Conservation (phyloP, 768 basidiomycete species). For the Mycena filopes region DNA sequence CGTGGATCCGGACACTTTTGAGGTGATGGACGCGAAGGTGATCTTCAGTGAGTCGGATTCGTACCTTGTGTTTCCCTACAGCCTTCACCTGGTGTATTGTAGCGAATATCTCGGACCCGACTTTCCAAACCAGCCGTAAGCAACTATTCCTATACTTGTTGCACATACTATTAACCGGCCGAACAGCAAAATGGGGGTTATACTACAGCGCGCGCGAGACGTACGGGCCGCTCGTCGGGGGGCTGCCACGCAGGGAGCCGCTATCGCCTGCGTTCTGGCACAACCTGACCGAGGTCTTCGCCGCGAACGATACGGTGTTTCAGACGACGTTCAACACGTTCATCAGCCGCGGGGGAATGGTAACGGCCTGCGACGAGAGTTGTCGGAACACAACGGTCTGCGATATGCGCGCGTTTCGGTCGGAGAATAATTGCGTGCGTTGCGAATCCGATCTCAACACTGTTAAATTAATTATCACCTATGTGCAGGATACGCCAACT, state of each 20-base stretch:
- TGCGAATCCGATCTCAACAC: no score
- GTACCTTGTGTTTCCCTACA: no score
- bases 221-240: conserved; percentile 45
- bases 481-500: conserved; percentile 12
- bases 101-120: conserved; percentile 42
- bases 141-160: background rate
- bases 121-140: conserved; percentile 37
- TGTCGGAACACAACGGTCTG: conserved; percentile 46
- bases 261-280: conserved; percentile 56
- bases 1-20: conserved; percentile 54
- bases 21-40: conserved; percentile 49
- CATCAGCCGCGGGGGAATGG: conserved; percentile 39
- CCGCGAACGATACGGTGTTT: conserved; percentile 43
- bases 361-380: conserved; percentile 34
- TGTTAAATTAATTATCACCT: background rate
- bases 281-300: conserved; percentile 48
- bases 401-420: conserved; percentile 42
- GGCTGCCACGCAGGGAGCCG: conserved; percentile 34
- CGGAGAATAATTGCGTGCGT: conserved; percentile 41
- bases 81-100: background rate
- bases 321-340: conserved; percentile 43
- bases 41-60: conserved; percentile 42
- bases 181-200: conserved; percentile 16
- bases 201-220: conserved; percentile 42
- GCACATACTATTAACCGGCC: background rate